phyloP scores from a whole-genome alignment of 257 asterid species.

The Euphrasia confusa region DNA sequence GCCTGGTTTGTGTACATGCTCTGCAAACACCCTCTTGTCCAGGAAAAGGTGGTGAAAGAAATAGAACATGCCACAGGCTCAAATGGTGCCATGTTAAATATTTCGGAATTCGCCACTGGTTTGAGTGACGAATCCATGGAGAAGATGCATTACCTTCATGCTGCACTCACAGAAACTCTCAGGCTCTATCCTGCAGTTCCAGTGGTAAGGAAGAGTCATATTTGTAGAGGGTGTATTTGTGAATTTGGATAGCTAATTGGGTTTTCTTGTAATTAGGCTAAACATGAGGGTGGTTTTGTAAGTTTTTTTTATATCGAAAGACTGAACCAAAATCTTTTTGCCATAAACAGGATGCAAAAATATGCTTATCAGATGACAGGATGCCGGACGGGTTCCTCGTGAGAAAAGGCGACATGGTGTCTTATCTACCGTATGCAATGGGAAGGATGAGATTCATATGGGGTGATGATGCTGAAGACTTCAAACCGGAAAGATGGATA shows the following conservation, averaged over 20 bases:
- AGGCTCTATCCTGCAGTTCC: conserved; percentile 66
- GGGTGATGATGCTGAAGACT: conserved; percentile 50
- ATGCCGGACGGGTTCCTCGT: conserved; percentile 45
- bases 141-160: conserved; percentile 58
- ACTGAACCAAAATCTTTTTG: neutral
- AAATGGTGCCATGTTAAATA: conserved; percentile 8
- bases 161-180: conserved; percentile 52
- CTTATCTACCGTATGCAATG: conserved; percentile 59
- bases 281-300: neutral
- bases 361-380: conserved; percentile 43
- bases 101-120: conserved; percentile 34
- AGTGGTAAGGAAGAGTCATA: conserved; percentile 38
- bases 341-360: conserved; percentile 36
- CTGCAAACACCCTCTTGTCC: conserved; percentile 50
- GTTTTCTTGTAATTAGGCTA: neutral
- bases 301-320: neutral
- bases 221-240: neutral
- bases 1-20: conserved; percentile 52
- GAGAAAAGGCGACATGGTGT: conserved; percentile 40
- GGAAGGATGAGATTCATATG: conserved; percentile 56
- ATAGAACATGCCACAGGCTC: conserved; percentile 27
- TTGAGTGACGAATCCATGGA: conserved; percentile 44
- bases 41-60: conserved; percentile 46
- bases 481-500: conserved; percentile 62
- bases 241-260: neutral